Evolutionary conservation across 2,329 filamentous ascomycete genomes (phyloP), one percentile per base, ranked within the genome.

Genomic region (Cladophialophora immunda): DNA sequence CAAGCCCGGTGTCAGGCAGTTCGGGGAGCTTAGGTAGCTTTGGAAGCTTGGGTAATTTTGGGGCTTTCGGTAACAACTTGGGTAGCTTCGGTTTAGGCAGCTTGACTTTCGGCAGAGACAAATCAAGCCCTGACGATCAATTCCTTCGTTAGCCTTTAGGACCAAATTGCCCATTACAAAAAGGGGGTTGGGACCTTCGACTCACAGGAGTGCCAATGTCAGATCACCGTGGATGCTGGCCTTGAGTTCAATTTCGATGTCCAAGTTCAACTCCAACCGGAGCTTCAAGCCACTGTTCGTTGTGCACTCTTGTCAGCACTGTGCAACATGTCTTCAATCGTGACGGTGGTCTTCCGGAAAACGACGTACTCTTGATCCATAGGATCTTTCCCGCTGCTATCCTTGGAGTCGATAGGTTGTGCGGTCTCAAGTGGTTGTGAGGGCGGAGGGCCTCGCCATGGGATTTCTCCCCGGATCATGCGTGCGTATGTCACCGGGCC

Each of bases 141-240:
- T 71, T 71, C 57, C 69, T 69, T 58, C 59, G 69, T 71, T 65
- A 71, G 69, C 65, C 52, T 68, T 71, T 55, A 69, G 65, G 53
- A 29, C 58, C 59, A 34, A 17, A 27, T 25, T 59, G 22, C 56
- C 22, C 58, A 61, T 15, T 11, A 41, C 15, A 41, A 11, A 11
- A 11, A 34, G 30, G 30, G 32, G 19, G 11, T 13, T 4, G 30
- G 30, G 25, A 17, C 25, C 6, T 27, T 50, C n/a, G 29, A 89
- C 87, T 83, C 85, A 92, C 90, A 91, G 87, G 75, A 95, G 84
- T 70, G 89, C 90, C 71, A 95, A 79, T 36, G 92, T 93, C 70
- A 96, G 80, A 81, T 96, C 93, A 75, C 93, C 93, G 74, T 93
- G 89, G 71, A 95, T 93, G 78, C 90, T 90, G 22, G 92, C 92